A percentile compares a stretch with the other conserved stretches of the same genome.
phyloP scores from a whole-genome alignment of 257 asterid species.

The Solanum pinnatisectum region DNA sequence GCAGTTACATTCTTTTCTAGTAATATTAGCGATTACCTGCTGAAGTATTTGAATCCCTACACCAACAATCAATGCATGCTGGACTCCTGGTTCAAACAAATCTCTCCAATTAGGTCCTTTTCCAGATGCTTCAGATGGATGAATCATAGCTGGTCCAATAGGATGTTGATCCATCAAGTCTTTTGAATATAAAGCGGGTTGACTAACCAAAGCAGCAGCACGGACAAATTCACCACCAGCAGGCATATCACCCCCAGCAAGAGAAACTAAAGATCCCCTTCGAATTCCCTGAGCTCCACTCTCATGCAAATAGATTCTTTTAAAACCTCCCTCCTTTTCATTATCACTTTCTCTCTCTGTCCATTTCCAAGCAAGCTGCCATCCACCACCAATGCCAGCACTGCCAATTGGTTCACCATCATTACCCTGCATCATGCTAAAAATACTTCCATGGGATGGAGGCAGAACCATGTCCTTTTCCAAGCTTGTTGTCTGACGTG shows the following conservation, averaged over 20 bases:
- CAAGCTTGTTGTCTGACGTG: slow-evolving; percentile 48
- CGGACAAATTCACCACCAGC: slow-evolving; percentile 32
- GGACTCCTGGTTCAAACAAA: slow-evolving; percentile 57
- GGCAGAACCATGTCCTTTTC: slow-evolving; percentile 26
- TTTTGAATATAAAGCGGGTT: slow-evolving; percentile 33
- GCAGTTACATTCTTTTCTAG: background rate
- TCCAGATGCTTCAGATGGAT: slow-evolving; percentile 30
- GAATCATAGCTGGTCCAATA: slow-evolving; percentile 34
- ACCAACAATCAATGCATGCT: slow-evolving; percentile 58
- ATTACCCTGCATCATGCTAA: slow-evolving; percentile 22
- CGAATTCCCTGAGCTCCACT: slow-evolving; percentile 25
- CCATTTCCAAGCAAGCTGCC: slow-evolving; percentile 79
- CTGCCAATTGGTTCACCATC: slow-evolving; percentile 21
- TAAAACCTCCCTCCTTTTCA: slow-evolving; percentile 36
- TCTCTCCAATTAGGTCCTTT: slow-evolving; percentile 35
- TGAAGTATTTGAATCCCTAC: slow-evolving; percentile 57
- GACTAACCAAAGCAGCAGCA: slow-evolving; percentile 59
- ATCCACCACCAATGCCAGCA: slow-evolving; percentile 60
- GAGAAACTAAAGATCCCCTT: slow-evolving; percentile 33
- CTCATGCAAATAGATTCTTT: slow-evolving; percentile 53
- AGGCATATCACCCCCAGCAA: slow-evolving; percentile 27
- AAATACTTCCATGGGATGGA: slow-evolving; percentile 11
- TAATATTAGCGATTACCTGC: slow-evolving; percentile 33
- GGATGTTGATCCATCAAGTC: slow-evolving; percentile 34
- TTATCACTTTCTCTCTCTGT: slow-evolving; percentile 28